Evolutionary conservation across 495 filamentous ascomycete species (phyloP).

Genomic region (Penicillium nucicola): DNA sequence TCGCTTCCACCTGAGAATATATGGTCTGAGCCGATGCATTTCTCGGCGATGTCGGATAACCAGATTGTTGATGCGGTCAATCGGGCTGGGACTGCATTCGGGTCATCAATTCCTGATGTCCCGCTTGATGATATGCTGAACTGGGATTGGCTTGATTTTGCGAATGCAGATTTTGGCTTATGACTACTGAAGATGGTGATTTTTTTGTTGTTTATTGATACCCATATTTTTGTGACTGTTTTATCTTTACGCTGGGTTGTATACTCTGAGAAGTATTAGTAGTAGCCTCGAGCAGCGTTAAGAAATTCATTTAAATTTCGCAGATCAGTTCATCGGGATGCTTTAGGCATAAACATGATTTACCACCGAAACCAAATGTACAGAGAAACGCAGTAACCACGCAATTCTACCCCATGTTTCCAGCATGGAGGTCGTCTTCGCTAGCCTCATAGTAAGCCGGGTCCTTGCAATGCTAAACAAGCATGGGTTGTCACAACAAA

Average conservation of each 20-base stretch:
- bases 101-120: constrained; percentile 48
- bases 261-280: too few relatives aligned
- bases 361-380: too few relatives aligned
- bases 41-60: constrained; percentile 65
- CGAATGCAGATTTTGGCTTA: constrained; percentile 43
- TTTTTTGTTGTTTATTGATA: neutral
- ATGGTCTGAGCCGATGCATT: constrained; percentile 56
- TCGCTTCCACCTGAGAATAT: constrained; percentile 22
- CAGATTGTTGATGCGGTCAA: constrained; percentile 63
- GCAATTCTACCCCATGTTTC: too few relatives aligned
- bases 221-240: neutral
- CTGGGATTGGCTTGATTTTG: constrained; percentile 61
- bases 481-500: too few relatives aligned
- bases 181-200: neutral
- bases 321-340: too few relatives aligned
- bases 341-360: too few relatives aligned
- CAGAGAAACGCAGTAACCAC: too few relatives aligned
- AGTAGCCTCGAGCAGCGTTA: too few relatives aligned
- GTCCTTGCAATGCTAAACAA: too few relatives aligned
- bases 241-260: neutral
- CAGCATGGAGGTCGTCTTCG: neutral
- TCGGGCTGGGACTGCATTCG: constrained; percentile 54
- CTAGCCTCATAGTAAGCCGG: neutral
- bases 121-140: constrained; percentile 54
- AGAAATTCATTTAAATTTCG: too few relatives aligned